These are phyloP conservation scores for Krasilnikovozyma curviuscula DNA, from an alignment of 768 basidiomycete species.

Conservation along the genomic window DNA sequence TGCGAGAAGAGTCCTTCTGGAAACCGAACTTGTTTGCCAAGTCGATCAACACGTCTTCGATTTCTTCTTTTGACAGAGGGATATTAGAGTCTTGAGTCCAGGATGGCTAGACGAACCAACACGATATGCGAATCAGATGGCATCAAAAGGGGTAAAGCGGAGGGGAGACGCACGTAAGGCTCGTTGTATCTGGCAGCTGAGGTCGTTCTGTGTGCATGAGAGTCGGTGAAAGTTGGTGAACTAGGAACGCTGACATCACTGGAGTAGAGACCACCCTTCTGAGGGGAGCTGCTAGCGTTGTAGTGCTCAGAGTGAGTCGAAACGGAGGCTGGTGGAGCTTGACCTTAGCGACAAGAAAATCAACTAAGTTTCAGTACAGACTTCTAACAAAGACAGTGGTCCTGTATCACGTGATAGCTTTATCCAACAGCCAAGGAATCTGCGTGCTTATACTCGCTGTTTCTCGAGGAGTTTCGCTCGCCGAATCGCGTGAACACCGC, in stretches of 20 bases:
- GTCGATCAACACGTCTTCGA: slow-evolving; percentile 94
- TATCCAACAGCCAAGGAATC: too few species aligned
- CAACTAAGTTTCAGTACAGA: too few species aligned
- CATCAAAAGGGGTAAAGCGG: not conserved
- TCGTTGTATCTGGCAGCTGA: not conserved
- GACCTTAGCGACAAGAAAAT: too few species aligned
- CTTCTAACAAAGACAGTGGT: not conserved
- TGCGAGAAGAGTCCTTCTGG: slow-evolving; percentile 52
- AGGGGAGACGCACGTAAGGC: slow-evolving; percentile 1
- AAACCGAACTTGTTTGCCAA: slow-evolving; percentile 98
- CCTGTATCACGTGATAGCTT: too few species aligned
- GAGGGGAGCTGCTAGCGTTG: too few species aligned
- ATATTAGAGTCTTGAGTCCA: slow-evolving; percentile 85
- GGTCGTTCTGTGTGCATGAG: not conserved
- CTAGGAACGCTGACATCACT: slow-evolving; percentile 2
- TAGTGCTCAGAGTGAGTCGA: too few species aligned
- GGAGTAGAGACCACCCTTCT: too few species aligned
- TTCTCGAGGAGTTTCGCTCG: too few species aligned
- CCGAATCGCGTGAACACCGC: too few species aligned
- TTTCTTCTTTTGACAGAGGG: slow-evolving; percentile 94
- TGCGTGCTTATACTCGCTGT: too few species aligned
- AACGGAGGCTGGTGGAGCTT: too few species aligned
- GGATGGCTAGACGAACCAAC: slow-evolving; percentile 53
- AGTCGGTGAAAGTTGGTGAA: slow-evolving; percentile 9
- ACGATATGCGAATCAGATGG: too few species aligned